A percentile compares a stretch with the other conserved stretches of the same genome.
phyloP scores from a whole-genome alignment of 2,329 filamentous ascomycete species.

The Colletotrichum karsti region DNA sequence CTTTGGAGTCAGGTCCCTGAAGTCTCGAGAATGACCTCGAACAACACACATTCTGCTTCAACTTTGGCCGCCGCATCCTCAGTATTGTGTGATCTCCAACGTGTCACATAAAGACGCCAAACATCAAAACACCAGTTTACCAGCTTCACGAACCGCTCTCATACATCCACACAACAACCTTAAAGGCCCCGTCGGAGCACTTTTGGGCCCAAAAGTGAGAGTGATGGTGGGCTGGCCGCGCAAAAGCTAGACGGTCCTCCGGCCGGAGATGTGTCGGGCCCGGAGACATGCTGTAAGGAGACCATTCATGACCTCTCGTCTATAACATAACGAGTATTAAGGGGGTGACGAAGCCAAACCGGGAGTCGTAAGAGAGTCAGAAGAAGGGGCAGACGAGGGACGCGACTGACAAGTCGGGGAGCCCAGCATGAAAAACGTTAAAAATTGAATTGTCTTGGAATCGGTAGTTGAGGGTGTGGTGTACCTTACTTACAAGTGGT shows the following conservation, averaged over 20 bases:
- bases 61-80: background rate
- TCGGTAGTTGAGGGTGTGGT: conserved; percentile 4
- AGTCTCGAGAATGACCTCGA: background rate
- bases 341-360: background rate
- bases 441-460: conserved; percentile 9
- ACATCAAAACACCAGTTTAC: background rate
- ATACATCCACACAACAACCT: background rate
- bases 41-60: background rate
- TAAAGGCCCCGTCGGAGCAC: background rate
- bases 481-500: background rate
- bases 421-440: conserved; percentile 22
- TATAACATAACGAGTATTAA: background rate
- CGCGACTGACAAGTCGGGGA: background rate
- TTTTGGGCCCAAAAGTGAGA: background rate
- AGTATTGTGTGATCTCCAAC: background rate
- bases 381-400: background rate
- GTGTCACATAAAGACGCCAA: background rate
- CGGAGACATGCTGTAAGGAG: no score
- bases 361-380: background rate
- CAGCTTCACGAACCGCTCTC: background rate
- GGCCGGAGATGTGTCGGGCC: background rate
- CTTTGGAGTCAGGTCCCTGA: background rate
- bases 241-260: background rate
- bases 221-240: no score
- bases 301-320: background rate